Evolutionary conservation across 202 grass and related monocot species (phyloP).

Genomic region (Carex arenaria): DNA sequence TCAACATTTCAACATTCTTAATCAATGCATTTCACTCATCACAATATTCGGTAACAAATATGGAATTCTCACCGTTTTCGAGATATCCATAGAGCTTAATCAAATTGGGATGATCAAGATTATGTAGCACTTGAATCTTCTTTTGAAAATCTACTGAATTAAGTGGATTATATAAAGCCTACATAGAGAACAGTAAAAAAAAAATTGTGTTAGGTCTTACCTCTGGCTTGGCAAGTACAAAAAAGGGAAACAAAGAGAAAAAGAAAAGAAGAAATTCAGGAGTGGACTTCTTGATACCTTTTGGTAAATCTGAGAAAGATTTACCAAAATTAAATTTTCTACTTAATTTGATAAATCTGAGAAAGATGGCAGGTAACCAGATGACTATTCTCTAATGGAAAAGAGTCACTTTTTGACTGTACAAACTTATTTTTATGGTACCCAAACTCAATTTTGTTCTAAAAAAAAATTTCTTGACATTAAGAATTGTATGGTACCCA

Average conservation of each 20-base stretch:
- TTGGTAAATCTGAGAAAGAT: too few species aligned
- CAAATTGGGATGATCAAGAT: constrained; percentile 26
- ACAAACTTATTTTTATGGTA: too few species aligned
- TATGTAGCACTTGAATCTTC: constrained; percentile 15
- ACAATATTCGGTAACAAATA: constrained; percentile 17
- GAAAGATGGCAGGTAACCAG: too few species aligned
- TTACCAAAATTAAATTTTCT: too few species aligned
- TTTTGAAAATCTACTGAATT: constrained; percentile 18
- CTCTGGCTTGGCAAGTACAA: background rate
- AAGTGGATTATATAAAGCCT: constrained; percentile 12
- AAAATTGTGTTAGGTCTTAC: background rate
- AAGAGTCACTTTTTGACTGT: too few species aligned
- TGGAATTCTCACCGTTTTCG: constrained; percentile 16
- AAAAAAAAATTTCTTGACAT: too few species aligned
- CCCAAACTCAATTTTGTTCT: too few species aligned
- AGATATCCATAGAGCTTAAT: constrained; percentile 20
- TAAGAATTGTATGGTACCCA: too few species aligned
- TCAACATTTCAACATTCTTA: too few species aligned
- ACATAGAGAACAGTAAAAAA: background rate
- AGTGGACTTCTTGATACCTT: background rate
- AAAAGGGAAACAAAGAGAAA: background rate
- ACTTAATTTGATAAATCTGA: too few species aligned
- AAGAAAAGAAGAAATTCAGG: background rate
- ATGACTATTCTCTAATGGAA: too few species aligned
- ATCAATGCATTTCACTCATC: too few species aligned